These are phyloP conservation scores for Sugiyamaella qingdaonensis DNA, from an alignment of 805 yeast genomes.

Conservation along the genomic window DNA sequence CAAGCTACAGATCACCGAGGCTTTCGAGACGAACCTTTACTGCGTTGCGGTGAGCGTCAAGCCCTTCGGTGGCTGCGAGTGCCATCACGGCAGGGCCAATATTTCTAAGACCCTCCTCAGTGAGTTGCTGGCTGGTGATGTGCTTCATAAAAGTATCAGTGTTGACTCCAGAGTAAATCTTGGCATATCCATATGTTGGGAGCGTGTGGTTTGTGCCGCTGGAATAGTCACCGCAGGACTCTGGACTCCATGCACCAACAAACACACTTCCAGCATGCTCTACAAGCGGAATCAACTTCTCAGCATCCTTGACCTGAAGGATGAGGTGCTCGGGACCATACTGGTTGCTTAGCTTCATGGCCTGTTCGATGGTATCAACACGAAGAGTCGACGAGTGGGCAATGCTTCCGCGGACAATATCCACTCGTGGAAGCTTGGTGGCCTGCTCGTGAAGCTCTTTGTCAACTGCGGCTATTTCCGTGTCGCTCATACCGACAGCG, in stretches of 20 bases:
- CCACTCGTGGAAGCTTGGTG: slow-evolving; percentile 77
- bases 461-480: slow-evolving; percentile 65
- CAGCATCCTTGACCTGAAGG: slow-evolving; percentile 80
- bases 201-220: slow-evolving; percentile 97
- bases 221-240: slow-evolving; percentile 97
- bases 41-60: slow-evolving; percentile 96
- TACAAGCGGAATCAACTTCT: slow-evolving; percentile 62
- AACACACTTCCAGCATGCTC: slow-evolving; percentile 95
- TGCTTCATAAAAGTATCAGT: slow-evolving; percentile 94
- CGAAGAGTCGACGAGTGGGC: slow-evolving; percentile 81
- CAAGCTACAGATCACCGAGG: not conserved
- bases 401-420: slow-evolving; percentile 86
- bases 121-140: slow-evolving; percentile 88
- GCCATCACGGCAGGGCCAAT: slow-evolving; percentile 97
- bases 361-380: slow-evolving; percentile 69
- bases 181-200: slow-evolving; percentile 98
- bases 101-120: slow-evolving; percentile 74
- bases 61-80: slow-evolving; percentile 92
- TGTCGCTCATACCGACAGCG: slow-evolving; percentile 65
- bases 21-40: slow-evolving; percentile 85
- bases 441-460: slow-evolving; percentile 85
- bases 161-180: slow-evolving; percentile 95
- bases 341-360: slow-evolving; percentile 78
- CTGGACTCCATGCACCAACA: slow-evolving; percentile 95
- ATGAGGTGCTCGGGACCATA: slow-evolving; percentile 99